Conservation (phyloP, 2,329 filamentous ascomycete genomes). For the Pseudocercospora vitis region DNA sequence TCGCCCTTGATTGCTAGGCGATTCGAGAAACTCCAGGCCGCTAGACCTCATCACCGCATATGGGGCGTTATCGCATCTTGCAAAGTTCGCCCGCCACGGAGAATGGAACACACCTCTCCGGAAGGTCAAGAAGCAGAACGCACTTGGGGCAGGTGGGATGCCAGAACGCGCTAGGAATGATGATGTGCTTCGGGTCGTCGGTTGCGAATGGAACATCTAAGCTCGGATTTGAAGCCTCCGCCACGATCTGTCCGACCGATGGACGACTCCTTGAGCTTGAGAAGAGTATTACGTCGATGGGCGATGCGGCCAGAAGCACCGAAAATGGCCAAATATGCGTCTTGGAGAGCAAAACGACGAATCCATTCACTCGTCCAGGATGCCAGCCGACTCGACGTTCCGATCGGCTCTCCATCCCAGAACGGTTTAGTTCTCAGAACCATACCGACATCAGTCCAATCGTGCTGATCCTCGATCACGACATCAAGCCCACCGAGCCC, state of each 20-base stretch:
- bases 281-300: not conserved
- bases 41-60: not conserved
- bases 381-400: conserved; percentile 4
- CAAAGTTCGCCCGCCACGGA: no score
- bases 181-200: conserved; percentile 15
- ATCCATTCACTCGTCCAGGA: not conserved
- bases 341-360: not conserved
- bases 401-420: conserved; percentile 11
- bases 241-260: not conserved
- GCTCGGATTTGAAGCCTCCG: not conserved
- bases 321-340: not conserved
- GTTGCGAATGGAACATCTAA: not conserved
- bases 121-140: not conserved
- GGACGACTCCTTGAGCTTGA: not conserved
- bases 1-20: no score
- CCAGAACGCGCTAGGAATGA: not conserved
- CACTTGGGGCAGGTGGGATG: not conserved
- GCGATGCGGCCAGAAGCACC: no score
- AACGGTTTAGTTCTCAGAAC: not conserved
- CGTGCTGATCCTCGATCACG: conserved; percentile 22
- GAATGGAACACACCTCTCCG: not conserved
- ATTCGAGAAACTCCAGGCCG: no score
- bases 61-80: not conserved
- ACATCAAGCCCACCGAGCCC: conserved; percentile 19
- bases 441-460: conserved; percentile 9